Evolutionary conservation across 1,284 basidiomycete species (phyloP), one percentile per base, ranked within the genome.

Genomic region (Tilletiaria anomala): DNA sequence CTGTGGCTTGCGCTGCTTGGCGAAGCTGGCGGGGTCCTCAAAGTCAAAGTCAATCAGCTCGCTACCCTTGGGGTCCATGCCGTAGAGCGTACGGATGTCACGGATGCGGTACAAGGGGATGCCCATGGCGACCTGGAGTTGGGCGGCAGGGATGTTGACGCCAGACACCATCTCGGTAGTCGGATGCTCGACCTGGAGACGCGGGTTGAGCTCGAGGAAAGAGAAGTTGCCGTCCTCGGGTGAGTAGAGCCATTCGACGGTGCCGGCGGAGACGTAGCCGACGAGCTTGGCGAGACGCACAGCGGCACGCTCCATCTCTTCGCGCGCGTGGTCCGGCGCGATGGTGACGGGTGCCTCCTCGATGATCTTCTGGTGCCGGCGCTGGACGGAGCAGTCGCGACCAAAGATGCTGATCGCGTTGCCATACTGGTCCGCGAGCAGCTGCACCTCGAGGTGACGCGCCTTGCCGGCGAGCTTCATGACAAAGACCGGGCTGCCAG

Each of bases 131-230:
- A 99, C 75, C 70, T 96, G 89, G 35, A 97, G 78, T 70, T 99
- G 93, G 17, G 91, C 85, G 40, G 89, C 89, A 18, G 93, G 93
- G 44, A 99, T 78, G 70, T 96, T 96, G 69, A 97, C 91, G 16
- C 93, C 91, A 6, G 84, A 82, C 23, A 97, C 93, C 88, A 97
- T 99, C 71, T 99, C 93, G 19, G 93, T 99, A 15, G 93, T 97
- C 15, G 93, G 93, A 40, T 68, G 66, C 73, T 96, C 91, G 65
- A 99, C 93, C 73, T 99, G 93, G 24, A 97, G 80, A 78, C 93
- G 91, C 35, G 93, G 93, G 71, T 99, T 99, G 53, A 99, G 79
- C 71, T 99, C 93, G 47, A 99, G 76, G 78, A 99, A 99, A 71
- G 83, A 84, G 73, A 96, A 97, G 24, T 80, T 78, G 65, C 93